Conservation (phyloP, 192 early-diverging fungal genomes). For the Coemansia sp. region DNA sequence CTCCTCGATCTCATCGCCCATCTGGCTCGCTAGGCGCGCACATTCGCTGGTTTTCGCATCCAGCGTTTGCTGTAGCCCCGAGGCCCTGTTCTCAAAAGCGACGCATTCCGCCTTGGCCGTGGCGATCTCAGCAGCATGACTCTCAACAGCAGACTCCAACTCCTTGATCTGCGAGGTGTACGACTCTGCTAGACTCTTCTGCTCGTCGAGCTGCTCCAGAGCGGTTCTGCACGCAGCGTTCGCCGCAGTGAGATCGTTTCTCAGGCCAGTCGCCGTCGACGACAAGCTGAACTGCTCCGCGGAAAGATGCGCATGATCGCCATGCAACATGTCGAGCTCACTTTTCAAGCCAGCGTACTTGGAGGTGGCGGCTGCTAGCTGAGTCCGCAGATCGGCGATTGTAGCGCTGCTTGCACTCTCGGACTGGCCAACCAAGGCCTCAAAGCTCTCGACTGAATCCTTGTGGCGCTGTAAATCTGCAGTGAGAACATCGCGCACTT, state of each 20-base stretch:
- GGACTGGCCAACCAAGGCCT: background rate
- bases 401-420: background rate
- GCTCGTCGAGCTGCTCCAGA: background rate
- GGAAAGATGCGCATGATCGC: background rate
- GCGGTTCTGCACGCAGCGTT: background rate
- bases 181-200: background rate
- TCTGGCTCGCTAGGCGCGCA: background rate
- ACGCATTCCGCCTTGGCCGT: background rate
- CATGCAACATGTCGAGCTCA: background rate
- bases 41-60: background rate
- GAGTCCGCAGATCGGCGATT: background rate
- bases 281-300: background rate
- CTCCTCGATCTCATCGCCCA: background rate
- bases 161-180: background rate
- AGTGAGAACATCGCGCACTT: background rate
- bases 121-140: background rate
- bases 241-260: background rate
- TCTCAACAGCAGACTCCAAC: background rate
- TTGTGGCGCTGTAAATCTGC: background rate
- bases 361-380: background rate
- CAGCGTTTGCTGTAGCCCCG: conserved; percentile 3
- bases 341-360: background rate
- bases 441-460: background rate
- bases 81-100: background rate
- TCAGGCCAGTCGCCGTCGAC: background rate